Base-by-base conservation (phyloP, 1,284 basidiomycete genomes). In the Mixia osmundae region DNA sequence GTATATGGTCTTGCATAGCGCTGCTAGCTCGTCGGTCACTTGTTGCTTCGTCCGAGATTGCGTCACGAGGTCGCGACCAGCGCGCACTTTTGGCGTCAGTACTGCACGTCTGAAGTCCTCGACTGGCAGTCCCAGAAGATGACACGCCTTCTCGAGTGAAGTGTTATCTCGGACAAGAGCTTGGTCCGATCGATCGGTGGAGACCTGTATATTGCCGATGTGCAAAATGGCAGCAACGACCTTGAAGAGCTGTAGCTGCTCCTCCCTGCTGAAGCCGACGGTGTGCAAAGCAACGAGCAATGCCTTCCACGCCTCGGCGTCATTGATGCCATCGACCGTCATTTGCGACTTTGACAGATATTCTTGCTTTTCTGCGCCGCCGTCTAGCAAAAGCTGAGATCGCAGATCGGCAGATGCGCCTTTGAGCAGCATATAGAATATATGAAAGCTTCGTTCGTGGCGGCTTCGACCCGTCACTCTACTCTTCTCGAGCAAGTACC, bases 401-500 rank as follows among this genome's bases (percentile, higher is more conserved):
- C 44, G 50, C 31, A 57, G 47, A 21, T 55, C 51, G 18, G 39
- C 36, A n/a, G 54, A 50, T 46, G 50, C 51, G 9, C 52, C 53
- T 1, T 48, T 62, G 14, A 78, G 56, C 19, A 82, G 57, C 58
- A 95, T 85, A 56, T 97, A 99, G 57, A 99, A 97, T 3, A 95
- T 77, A 54, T 97, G 91, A 55, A 97, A 99, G 53, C 69, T 77
- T 34, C 91, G 67, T 57, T 99, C 91, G 0, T 77, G 77, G 41
- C 74, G 70, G 45, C 71, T 78, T 32, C 87, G 64, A n/a, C 72
- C 68, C 3, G 85, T 79, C 1, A 99, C 87, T 49, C 91, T 62
- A 54, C 83, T 89, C 65, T 97, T 97, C 63, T 99, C 91, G 32
- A 99, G 62, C 27, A 99, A 64, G 55, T 99, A 99, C 91, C 91